These are phyloP conservation scores for Cordyceps militaris DNA, from an alignment of 2,329 filamentous ascomycete genomes.

Conservation along the genomic window DNA sequence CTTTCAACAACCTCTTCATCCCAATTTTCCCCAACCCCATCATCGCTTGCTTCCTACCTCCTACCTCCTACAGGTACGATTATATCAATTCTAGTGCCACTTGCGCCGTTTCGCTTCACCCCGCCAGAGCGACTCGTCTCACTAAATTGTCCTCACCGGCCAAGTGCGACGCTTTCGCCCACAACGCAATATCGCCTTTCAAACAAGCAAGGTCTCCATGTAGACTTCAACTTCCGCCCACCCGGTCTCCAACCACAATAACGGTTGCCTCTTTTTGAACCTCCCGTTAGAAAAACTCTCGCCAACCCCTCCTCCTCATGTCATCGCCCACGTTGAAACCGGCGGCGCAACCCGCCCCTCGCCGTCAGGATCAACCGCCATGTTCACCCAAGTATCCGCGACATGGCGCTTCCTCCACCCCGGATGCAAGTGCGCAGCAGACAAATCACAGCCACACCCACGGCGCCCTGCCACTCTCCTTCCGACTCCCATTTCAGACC, in stretches of 20 bases:
- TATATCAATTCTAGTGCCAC: neutral
- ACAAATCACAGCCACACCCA: neutral
- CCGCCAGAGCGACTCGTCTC: neutral
- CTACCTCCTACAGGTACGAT: neutral
- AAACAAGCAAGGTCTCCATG: neutral
- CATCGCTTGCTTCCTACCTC: neutral
- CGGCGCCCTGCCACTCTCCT: conserved; percentile 38
- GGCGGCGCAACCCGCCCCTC: neutral
- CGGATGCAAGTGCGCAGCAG: neutral
- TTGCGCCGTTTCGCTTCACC: neutral
- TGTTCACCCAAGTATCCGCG: neutral
- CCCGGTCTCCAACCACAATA: too few species aligned
- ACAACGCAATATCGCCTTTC: neutral
- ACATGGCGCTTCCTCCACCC: neutral
- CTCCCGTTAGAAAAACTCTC: neutral
- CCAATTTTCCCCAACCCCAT: neutral
- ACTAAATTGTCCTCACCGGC: conserved; percentile 1
- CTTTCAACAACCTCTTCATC: neutral
- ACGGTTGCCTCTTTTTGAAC: neutral
- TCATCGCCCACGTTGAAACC: neutral
- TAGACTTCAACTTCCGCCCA: too few species aligned
- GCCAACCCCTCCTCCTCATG: neutral
- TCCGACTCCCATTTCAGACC: conserved; percentile 41
- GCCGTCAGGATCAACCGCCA: neutral
- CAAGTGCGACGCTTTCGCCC: neutral